Percentiles rank a stretch among this genome's conserved stretches.
Evolutionary conservation across 2,329 filamentous ascomycete species (phyloP).

Genomic region (Cercospora sesami): DNA sequence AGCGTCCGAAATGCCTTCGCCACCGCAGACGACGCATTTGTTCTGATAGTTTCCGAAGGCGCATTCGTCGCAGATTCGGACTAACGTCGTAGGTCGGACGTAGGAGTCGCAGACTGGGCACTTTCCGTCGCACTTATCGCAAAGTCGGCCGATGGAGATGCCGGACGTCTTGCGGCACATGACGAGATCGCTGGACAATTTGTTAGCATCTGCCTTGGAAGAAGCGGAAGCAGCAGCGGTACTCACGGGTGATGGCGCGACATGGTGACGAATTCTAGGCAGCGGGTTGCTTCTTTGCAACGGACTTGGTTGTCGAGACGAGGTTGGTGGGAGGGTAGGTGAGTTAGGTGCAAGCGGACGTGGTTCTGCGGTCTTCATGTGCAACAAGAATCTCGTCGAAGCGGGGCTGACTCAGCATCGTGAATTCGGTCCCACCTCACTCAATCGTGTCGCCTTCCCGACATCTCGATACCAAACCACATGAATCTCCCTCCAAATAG

Average conservation of each 20-base stretch:
- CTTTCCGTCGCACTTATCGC: conserved; percentile 99
- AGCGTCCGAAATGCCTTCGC: conserved; percentile 95
- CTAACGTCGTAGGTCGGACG: conserved; percentile 94
- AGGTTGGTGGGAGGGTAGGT: background rate
- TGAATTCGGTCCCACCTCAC: background rate
- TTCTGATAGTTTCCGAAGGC: conserved; percentile 99
- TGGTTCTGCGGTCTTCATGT: background rate
- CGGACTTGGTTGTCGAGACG: background rate
- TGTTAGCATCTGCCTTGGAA: conserved; percentile 24
- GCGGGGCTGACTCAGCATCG: background rate
- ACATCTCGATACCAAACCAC: background rate
- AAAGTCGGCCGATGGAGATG: conserved; percentile 96
- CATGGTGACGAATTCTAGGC: conserved; percentile 55
- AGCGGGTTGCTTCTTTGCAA: background rate
- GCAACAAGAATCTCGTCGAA: conserved; percentile 5
- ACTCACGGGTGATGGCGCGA: conserved; percentile 90
- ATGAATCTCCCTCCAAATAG: too few relatives aligned
- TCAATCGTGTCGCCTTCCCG: background rate
- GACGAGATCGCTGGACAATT: conserved; percentile 72
- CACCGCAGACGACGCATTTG: conserved; percentile 98
- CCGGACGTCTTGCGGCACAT: conserved; percentile 99
- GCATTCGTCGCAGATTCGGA: conserved; percentile 98
- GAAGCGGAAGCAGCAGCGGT: conserved; percentile 21
- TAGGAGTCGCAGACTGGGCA: conserved; percentile 99
- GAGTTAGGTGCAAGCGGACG: background rate